Evolutionary conservation across 2,329 filamentous ascomycete species (phyloP).

Genomic region (Cordyceps cicadae): DNA sequence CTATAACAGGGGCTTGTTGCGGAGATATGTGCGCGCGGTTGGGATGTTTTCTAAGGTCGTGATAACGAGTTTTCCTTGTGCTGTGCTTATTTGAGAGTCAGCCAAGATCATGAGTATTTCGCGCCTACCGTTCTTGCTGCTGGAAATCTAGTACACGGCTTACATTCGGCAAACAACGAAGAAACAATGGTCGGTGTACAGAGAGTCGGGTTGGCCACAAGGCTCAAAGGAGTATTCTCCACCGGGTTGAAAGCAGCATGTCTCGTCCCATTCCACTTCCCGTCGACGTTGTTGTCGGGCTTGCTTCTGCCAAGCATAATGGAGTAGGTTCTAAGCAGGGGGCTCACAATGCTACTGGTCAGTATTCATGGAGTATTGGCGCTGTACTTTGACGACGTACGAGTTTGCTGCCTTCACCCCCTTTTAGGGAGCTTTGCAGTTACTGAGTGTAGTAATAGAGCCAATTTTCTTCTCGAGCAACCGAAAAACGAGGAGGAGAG

Average conservation of each 20-base stretch:
- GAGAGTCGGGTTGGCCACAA: not conserved
- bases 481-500: no score
- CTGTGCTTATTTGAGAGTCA: no score
- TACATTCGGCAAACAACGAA: not conserved
- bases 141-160: not conserved
- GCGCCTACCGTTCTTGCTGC: not conserved
- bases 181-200: not conserved
- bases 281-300: not conserved
- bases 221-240: not conserved
- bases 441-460: not conserved
- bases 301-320: not conserved
- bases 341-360: not conserved
- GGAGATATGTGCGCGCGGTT: not conserved
- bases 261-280: slow-evolving; percentile 4
- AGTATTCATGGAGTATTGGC: not conserved
- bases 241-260: not conserved
- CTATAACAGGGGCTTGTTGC: slow-evolving; percentile 3
- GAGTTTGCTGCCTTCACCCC: not conserved
- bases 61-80: no score
- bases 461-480: not conserved
- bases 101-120: no score
- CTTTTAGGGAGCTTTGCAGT: not conserved
- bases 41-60: no score
- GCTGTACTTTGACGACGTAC: not conserved
- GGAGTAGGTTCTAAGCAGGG: not conserved